phyloP scores from a whole-genome alignment of 257 asterid species.

The Nicotiana noctiflora region DNA sequence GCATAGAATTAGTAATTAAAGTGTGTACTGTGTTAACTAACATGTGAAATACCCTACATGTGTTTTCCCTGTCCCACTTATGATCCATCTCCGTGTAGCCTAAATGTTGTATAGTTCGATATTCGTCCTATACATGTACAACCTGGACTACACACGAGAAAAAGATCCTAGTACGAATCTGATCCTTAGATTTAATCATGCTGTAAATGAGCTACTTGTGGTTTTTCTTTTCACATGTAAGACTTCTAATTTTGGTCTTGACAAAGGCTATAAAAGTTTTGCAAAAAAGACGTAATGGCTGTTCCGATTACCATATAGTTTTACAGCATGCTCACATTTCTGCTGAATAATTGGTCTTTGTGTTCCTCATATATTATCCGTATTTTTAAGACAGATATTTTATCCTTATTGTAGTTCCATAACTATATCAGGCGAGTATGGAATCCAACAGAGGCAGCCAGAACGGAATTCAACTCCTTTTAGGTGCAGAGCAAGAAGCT shows the following conservation, averaged over 20 bases:
- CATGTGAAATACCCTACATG: not conserved
- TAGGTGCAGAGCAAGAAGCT: slow-evolving; percentile 33
- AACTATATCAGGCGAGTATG: slow-evolving; percentile 10
- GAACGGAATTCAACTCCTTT: slow-evolving; percentile 23
- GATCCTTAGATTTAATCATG: not conserved
- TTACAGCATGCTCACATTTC: not conserved
- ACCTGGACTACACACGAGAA: not conserved
- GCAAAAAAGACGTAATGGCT: not conserved
- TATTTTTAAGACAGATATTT: not conserved
- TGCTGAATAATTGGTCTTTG: not conserved
- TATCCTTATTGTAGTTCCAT: not conserved
- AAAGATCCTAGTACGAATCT: not conserved
- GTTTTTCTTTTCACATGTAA: not conserved
- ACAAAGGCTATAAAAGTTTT: not conserved
- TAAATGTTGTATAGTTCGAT: not conserved
- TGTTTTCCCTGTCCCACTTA: not conserved
- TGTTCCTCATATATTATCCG: not conserved
- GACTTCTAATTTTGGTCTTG: not conserved
- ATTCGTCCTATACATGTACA: slow-evolving; percentile 1
- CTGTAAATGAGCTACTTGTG: not conserved
- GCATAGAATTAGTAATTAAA: not conserved
- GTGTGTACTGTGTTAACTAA: no score
- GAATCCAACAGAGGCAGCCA: slow-evolving; percentile 23
- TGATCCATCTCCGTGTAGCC: not conserved
- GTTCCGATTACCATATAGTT: not conserved